Percentiles rank a stretch among this genome's conserved stretches.
phyloP scores from a whole-genome alignment of 331 rosid species.

The Quercus lobata region DNA sequence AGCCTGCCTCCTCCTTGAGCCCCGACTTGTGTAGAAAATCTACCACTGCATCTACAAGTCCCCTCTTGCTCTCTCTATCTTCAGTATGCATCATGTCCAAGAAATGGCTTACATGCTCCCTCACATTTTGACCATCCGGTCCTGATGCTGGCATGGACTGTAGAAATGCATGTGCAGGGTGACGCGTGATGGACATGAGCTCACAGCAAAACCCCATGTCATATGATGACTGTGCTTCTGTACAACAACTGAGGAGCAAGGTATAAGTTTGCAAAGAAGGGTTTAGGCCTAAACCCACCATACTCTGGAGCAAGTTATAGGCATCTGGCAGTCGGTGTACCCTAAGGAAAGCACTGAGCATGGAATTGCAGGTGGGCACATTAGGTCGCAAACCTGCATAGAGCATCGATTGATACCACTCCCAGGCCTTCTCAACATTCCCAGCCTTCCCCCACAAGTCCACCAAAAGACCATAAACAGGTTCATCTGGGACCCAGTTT shows the following conservation, averaged over 20 bases:
- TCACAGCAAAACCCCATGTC: conserved; percentile 73
- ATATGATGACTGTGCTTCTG: conserved; percentile 67
- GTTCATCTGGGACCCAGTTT: conserved; percentile 91
- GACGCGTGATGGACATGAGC: conserved; percentile 78
- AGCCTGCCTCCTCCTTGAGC: conserved; percentile 96
- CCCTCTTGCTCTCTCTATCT: conserved; percentile 93
- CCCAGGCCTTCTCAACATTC: conserved; percentile 85
- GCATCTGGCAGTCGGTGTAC: conserved; percentile 72
- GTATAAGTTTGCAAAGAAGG: conserved; percentile 93
- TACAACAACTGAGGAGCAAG: conserved; percentile 87
- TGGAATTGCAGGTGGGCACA: conserved; percentile 89
- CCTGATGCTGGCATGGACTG: conserved; percentile 85
- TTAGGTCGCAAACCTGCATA: conserved; percentile 82
- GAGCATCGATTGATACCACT: conserved; percentile 82
- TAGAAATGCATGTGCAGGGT: conserved; percentile 84
- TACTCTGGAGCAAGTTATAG: conserved; percentile 64
- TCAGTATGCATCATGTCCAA: conserved; percentile 88
- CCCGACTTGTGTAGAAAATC: conserved; percentile 97
- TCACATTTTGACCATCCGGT: conserved; percentile 85
- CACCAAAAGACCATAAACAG: conserved; percentile 88
- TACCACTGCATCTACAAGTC: conserved; percentile 93
- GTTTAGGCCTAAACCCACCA: conserved; percentile 65
- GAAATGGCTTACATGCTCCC: conserved; percentile 70
- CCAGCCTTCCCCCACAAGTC: conserved; percentile 98
- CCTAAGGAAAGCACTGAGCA: conserved; percentile 89